These are phyloP conservation scores for Leccinum broughii DNA, from an alignment of 768 basidiomycete genomes.

Conservation along the genomic window DNA sequence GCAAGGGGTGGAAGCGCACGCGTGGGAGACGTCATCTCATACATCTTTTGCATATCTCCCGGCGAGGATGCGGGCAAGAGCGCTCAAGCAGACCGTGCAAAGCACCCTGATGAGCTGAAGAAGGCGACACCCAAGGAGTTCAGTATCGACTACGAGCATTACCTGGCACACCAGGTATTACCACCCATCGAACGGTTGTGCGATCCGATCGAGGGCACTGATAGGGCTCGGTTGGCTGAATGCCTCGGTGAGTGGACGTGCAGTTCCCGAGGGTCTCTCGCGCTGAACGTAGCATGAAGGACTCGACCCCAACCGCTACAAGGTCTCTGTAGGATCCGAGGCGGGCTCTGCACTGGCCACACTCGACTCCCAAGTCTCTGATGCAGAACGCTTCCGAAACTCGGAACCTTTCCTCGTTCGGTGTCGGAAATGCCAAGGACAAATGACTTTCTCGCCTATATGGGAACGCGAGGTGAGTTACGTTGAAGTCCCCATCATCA, in stretches of 20 bases:
- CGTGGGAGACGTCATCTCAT: slow-evolving; percentile 91
- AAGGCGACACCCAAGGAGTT: slow-evolving; percentile 57
- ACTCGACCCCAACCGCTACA: slow-evolving; percentile 60
- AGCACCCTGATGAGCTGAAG: slow-evolving; percentile 90
- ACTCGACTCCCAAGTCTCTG: slow-evolving; percentile 87
- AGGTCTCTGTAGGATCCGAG: slow-evolving; percentile 43
- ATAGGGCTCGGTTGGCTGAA: slow-evolving; percentile 84
- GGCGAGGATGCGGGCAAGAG: slow-evolving; percentile 70
- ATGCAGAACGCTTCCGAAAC: slow-evolving; percentile 84
- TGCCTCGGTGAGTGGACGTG: slow-evolving; percentile 70
- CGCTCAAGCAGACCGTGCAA: slow-evolving; percentile 86
- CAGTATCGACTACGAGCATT: slow-evolving; percentile 88
- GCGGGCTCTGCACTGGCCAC: slow-evolving; percentile 67
- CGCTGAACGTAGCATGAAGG: slow-evolving; percentile 38
- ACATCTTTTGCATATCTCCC: slow-evolving; percentile 85
- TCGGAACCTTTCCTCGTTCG: slow-evolving; percentile 68
- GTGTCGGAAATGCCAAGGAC: slow-evolving; percentile 72
- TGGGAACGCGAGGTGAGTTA: slow-evolving; percentile 54
- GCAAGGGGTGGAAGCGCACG: slow-evolving; percentile 77
- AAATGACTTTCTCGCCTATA: slow-evolving; percentile 58
- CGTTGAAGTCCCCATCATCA: slow-evolving; percentile 1
- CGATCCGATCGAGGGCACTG: slow-evolving; percentile 95
- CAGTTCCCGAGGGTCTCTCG: not conserved
- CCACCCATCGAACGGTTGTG: slow-evolving; percentile 95
- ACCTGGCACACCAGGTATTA: slow-evolving; percentile 86